Evolutionary conservation across 75 land plant species (phyloP), one percentile per base, ranked within the genome.

Genomic region (Sequoia sempervirens): DNA sequence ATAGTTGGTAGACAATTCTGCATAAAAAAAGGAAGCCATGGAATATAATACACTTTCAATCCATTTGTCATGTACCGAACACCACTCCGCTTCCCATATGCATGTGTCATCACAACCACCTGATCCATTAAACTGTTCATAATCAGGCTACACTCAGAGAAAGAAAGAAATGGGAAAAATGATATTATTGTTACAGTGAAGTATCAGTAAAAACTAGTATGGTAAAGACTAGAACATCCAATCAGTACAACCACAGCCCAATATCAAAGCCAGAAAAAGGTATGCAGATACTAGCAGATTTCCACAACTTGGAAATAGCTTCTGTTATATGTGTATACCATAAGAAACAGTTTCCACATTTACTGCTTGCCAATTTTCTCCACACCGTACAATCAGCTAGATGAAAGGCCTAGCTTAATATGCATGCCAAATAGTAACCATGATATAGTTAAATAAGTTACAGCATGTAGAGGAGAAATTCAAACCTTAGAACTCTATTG

Each of bases 51-150:
- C 14, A 98, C 96, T 87, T 98, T 98, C 78, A 98, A 70, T 13
- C 98, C 98, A 80, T 92, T 87, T 34, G 99, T 98, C 95, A 98
- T 92, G 56, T 98, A 95, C 47, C 99, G 89, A 26, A 98, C 94
- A 30, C 99, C 99, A 80, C 94, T 86, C 12, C 98, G 92, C 28
- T 89, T 89, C 82, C 95, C 95, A 91, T 97, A 97, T 38, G 98
- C 93, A 89, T 97, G 99, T 18, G 99, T 97, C 91, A 97, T 90
- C 9, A 97, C 93, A 40, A 97, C 95, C 40, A 97, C 99, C 99
- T 97, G 90, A 76, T 70, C 13, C 73, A 70, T 12, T 30, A 70
- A 37, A 68, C 34, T 68, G 10, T 10, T 70, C 73, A 70, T 70
- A 30, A 30, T 70, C 73, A 32, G 36, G 34, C 12, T 32, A 28